Conservation (phyloP, 2,329 filamentous ascomycete species). For the Scedosporium boydii region DNA sequence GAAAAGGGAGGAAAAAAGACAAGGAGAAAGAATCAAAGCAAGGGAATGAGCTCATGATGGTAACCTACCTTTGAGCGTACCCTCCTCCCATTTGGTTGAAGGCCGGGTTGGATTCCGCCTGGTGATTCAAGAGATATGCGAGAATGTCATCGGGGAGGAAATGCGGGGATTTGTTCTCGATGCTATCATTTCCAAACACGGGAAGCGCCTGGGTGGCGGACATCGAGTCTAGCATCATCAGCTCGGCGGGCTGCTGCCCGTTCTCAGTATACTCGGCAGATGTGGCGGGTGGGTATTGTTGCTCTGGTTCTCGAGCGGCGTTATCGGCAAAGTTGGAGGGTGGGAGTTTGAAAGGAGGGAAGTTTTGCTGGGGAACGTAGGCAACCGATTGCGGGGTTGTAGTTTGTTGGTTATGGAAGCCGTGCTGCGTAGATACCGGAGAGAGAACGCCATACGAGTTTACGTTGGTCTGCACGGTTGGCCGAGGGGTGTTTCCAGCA, state of each 20-base stretch:
- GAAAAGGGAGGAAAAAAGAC: too few relatives aligned
- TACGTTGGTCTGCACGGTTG: conserved; percentile 36
- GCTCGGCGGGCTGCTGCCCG: conserved; percentile 36
- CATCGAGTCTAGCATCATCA: conserved; percentile 55
- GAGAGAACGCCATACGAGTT: conserved; percentile 42
- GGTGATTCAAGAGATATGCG: conserved; percentile 64
- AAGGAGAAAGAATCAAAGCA: not conserved
- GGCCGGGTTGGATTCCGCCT: conserved; percentile 5
- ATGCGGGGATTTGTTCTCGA: conserved; percentile 75
- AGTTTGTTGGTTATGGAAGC: conserved; percentile 35
- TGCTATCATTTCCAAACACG: conserved; percentile 75
- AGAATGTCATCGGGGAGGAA: conserved; percentile 80
- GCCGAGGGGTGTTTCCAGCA: conserved; percentile 32
- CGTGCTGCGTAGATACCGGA: conserved; percentile 39
- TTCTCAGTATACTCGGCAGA: conserved; percentile 37
- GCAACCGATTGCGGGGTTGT: conserved; percentile 34
- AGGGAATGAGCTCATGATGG: not conserved
- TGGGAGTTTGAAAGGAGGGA: conserved; percentile 53
- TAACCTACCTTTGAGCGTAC: not conserved
- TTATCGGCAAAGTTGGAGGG: conserved; percentile 47
- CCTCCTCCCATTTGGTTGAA: conserved; percentile 1
- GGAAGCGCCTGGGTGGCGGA: conserved; percentile 62
- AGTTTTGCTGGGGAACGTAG: conserved; percentile 52
- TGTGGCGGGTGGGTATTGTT: conserved; percentile 25
- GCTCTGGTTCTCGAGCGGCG: conserved; percentile 24